Evolutionary conservation across 176 grass and related monocot genomes (phyloP).

Genomic region (Canna indica): DNA sequence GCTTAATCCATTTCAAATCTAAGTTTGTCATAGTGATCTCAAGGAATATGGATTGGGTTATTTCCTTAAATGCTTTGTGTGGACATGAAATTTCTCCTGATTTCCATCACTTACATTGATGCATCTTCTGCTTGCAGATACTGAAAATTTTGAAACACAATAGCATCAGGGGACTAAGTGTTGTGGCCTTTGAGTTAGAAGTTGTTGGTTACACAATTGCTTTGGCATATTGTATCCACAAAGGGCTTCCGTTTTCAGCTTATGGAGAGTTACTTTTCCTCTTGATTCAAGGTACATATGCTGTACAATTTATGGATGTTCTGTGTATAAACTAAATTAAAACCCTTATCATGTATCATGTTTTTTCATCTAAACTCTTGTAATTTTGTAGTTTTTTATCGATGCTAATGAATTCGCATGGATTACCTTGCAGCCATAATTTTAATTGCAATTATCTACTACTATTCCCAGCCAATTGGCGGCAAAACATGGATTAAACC

Average conservation of each 20-base stretch:
- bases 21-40: too few species aligned
- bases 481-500: conserved; percentile 66
- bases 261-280: conserved; percentile 93
- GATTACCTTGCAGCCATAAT: conserved; percentile 58
- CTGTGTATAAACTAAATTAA: background rate
- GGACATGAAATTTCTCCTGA: too few species aligned
- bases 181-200: conserved; percentile 86
- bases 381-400: background rate
- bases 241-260: conserved; percentile 85
- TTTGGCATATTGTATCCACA: conserved; percentile 95
- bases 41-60: too few species aligned
- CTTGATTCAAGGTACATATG: conserved; percentile 64
- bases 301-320: background rate
- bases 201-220: conserved; percentile 90
- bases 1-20: too few species aligned
- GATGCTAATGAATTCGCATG: conserved; percentile 16
- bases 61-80: too few species aligned
- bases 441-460: conserved; percentile 80
- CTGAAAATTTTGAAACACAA: conserved; percentile 74
- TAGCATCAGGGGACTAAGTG: conserved; percentile 85
- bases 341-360: background rate
- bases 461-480: conserved; percentile 70
- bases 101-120: background rate
- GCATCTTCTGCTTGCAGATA: conserved; percentile 41
- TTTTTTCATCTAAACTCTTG: background rate